phyloP scores from a whole-genome alignment of 768 basidiomycete species.

The Phanerochaete carnosa region DNA sequence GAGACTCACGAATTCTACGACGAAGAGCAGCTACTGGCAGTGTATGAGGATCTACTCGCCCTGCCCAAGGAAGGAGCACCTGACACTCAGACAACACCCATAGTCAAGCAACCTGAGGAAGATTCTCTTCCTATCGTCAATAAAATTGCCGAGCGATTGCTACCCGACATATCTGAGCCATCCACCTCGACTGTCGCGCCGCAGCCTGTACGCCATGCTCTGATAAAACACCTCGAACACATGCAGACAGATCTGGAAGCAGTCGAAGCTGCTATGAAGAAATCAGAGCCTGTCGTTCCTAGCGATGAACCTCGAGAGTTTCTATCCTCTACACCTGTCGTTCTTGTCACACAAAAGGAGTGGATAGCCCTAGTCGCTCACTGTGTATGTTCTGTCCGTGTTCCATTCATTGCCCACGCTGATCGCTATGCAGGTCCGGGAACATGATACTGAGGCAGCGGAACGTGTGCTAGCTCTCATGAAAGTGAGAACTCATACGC shows the following conservation, averaged over 20 bases:
- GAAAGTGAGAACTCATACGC: constrained; percentile 31
- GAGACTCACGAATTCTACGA: constrained; percentile 19
- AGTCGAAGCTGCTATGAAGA: background rate
- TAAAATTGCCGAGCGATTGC: constrained; percentile 33
- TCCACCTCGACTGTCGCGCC: background rate
- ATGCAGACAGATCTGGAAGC: background rate
- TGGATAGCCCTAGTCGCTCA: constrained; percentile 10
- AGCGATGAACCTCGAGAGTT: background rate
- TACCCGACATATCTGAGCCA: background rate
- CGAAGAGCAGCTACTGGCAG: constrained; percentile 33
- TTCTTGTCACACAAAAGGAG: background rate
- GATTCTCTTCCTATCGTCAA: constrained; percentile 27
- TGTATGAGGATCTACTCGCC: constrained; percentile 41
- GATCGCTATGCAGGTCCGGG: constrained; percentile 37
- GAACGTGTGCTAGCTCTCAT: constrained; percentile 52
- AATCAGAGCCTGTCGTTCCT: background rate
- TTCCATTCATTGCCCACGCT: background rate
- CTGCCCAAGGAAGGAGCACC: constrained; percentile 16
- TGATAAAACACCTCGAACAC: background rate
- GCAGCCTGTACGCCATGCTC: background rate
- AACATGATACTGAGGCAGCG: constrained; percentile 45
- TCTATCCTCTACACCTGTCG: background rate
- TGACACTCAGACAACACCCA: constrained; percentile 4
- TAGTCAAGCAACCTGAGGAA: constrained; percentile 1
- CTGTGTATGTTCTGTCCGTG: constrained; percentile 14